Evolutionary conservation across 495 filamentous ascomycete species (phyloP), one percentile per base, ranked within the genome.

Genomic region (Neurospora tetrasperma): DNA sequence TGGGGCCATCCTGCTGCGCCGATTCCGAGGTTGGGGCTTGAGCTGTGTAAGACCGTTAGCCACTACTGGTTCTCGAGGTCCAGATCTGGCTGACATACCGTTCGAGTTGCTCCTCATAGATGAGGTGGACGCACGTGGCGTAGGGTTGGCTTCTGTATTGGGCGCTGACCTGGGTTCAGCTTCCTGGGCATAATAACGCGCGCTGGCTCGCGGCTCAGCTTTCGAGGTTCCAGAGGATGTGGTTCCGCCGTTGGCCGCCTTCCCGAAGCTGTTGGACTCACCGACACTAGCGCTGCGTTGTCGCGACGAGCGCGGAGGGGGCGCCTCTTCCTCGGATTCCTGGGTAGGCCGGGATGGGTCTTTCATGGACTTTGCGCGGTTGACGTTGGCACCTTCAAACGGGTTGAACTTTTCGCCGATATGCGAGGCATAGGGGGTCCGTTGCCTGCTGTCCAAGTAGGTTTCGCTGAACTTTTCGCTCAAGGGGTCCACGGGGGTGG

Each of bases 361-460:
- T 20, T 77, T 77, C 69, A 76, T 81, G 75, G 81, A 84, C 76
- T 81, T 85, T 12, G 82, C 80, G 16, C 83, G 78, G 72, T 78
- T 79, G 18, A 84, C 59, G 62, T 74, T 78, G 71, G 74, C 77
- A 12, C 78, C 81, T 62, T 86, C 86, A 59, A 86, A 86, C 0
- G 84, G 81, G 66, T 86, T 85, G 0, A 89, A 90, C 83, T 87
- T 92, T 77, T 96, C 93, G 18, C 92, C 92, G 70, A 89, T 87
- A 40, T 87, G 80, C 4, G 85, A 87, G 43, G 89, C 86, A 77
- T 97, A 96, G 0, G 90, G 88, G 9, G 90, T 91, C 71, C 92
- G 89, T 35, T 86, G 80, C 11, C 92, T 86, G 23, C 79, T 81
- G 71, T 88, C 86, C 75, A 79, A 73, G 62, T 80, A 80, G 11